Evolutionary conservation across 352 stramenopile species (phyloP).

Genomic region (Phytophthora megakarya): DNA sequence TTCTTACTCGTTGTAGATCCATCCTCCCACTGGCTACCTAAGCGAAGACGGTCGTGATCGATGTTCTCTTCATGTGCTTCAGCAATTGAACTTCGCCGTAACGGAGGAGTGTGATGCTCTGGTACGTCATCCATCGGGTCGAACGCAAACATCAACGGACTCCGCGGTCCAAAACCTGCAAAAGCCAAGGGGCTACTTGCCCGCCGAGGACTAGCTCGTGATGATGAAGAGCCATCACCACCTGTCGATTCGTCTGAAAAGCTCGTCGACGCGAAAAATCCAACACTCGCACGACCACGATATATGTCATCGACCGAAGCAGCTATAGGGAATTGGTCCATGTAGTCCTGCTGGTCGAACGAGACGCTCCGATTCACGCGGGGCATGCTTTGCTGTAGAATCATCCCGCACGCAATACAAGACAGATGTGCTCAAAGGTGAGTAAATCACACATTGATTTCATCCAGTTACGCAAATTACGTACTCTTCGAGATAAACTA

Average conservation of each 20-base stretch:
- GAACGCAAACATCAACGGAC: conserved; percentile 80
- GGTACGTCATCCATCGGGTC: conserved; percentile 73
- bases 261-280: conserved; percentile 49
- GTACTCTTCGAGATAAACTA: conserved; percentile 66
- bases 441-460: conserved; percentile 24
- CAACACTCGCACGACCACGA: conserved; percentile 43
- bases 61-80: conserved; percentile 35
- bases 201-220: conserved; percentile 55
- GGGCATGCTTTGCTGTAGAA: conserved; percentile 56
- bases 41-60: conserved; percentile 29
- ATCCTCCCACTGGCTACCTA: conserved; percentile 30
- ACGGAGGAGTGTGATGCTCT: conserved; percentile 36
- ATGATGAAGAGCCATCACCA: conserved; percentile 39
- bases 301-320: conserved; percentile 62
- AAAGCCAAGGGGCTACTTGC: conserved; percentile 63
- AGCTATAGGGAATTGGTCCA: conserved; percentile 42
- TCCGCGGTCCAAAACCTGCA: conserved; percentile 63
- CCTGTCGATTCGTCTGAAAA: conserved; percentile 67
- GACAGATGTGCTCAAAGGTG: conserved; percentile 17
- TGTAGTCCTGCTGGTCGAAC: conserved; percentile 73
- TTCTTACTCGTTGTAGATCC: conserved; percentile 14
- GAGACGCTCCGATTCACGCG: conserved; percentile 76
- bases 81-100: conserved; percentile 18
- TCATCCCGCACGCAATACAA: conserved; percentile 12
- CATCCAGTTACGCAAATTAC: conserved; percentile 22